Percentiles rank a stretch among this genome's conserved stretches.
Conservation (phyloP, 176 grass and related monocot species). For the bread wheat (Triticum aestivum) region DNA sequence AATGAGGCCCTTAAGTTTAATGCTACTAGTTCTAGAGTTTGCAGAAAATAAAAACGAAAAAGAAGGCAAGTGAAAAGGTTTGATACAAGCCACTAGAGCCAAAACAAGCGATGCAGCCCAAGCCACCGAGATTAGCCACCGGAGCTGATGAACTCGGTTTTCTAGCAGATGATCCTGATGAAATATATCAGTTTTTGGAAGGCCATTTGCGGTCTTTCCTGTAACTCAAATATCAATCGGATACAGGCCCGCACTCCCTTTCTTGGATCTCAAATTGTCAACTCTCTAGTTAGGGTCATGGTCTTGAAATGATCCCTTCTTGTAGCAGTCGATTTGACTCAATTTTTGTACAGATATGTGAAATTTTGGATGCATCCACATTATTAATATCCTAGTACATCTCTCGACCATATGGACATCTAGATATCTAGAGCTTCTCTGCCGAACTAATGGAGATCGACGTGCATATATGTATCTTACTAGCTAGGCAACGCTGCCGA, state of each 20-base stretch:
- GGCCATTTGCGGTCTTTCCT: neutral
- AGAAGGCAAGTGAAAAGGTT: too few species aligned
- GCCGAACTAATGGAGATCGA: neutral
- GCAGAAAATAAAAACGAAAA: too few species aligned
- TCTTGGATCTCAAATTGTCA: neutral
- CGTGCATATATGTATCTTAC: neutral
- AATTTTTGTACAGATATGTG: neutral
- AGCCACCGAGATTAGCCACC: too few species aligned
- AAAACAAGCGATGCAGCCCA: too few species aligned
- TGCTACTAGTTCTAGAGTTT: too few species aligned
- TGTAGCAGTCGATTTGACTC: neutral
- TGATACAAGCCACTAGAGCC: too few species aligned
- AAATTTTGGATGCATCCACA: conserved; percentile 9
- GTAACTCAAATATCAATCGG: neutral
- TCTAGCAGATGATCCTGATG: too few species aligned
- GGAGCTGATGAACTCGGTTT: too few species aligned
- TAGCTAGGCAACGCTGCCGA: conserved; percentile 7
- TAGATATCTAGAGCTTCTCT: neutral
- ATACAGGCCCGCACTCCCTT: neutral
- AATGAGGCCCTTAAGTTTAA: too few species aligned
- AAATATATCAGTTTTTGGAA: neutral
- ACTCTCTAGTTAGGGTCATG: neutral
- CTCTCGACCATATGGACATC: neutral
- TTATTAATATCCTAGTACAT: neutral
- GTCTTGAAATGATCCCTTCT: neutral